Evolutionary conservation across 2,329 filamentous ascomycete species (phyloP).

Genomic region (Fusarium pininemorale): DNA sequence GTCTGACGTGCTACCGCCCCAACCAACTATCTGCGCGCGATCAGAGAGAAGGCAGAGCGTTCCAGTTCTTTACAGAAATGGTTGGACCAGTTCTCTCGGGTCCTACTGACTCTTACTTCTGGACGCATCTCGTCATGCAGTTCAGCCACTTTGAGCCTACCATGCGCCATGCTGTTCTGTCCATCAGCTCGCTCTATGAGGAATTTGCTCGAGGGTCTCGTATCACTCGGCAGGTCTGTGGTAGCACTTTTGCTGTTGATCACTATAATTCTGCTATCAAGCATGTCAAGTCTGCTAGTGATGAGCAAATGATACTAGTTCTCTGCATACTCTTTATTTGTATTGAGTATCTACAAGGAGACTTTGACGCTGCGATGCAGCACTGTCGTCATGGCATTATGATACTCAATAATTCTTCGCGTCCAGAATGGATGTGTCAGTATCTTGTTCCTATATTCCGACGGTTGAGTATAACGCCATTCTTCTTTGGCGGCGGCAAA

Average conservation of each 20-base stretch:
- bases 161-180: constrained; percentile 20
- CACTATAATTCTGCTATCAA: constrained; percentile 25
- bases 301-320: constrained; percentile 5
- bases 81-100: constrained; percentile 16
- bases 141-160: constrained; percentile 27
- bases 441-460: constrained; percentile 15
- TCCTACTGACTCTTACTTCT: constrained; percentile 25
- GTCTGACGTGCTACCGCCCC: constrained; percentile 6
- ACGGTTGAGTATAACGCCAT: constrained; percentile 7
- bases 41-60: constrained; percentile 7
- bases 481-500: constrained; percentile 3
- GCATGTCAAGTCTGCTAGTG: neutral
- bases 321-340: constrained; percentile 25
- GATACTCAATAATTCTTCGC: neutral
- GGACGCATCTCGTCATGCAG: constrained; percentile 33
- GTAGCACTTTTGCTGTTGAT: constrained; percentile 4
- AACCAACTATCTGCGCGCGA: constrained; percentile 4
- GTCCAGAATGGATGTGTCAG: neutral
- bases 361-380: constrained; percentile 5
- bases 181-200: constrained; percentile 25
- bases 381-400: constrained; percentile 12
- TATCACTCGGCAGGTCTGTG: constrained; percentile 4
- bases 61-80: constrained; percentile 23
- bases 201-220: neutral
- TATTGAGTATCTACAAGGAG: constrained; percentile 22